Conservation (phyloP, 108 stramenopile species). For the Licmophora abbreviata region DNA sequence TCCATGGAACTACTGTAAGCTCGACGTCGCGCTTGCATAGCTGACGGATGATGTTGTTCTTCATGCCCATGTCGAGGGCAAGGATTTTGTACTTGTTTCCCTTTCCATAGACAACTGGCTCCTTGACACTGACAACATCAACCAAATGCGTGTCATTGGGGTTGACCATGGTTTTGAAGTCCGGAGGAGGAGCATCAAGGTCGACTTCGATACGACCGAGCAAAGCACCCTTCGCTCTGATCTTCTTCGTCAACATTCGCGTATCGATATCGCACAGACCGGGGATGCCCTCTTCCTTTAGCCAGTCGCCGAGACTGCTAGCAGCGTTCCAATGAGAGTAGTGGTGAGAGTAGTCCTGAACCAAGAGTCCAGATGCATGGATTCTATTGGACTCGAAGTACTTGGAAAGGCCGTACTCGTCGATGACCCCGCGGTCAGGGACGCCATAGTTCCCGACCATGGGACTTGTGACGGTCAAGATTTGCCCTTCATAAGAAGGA, state of each 20-base stretch:
- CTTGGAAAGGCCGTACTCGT: conserved; percentile 83
- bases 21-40: conserved; percentile 89
- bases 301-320: conserved; percentile 90
- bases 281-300: conserved; percentile 91
- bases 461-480: conserved; percentile 87
- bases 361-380: conserved; percentile 88
- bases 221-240: conserved; percentile 91
- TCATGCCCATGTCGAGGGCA: conserved; percentile 97
- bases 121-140: conserved; percentile 86
- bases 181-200: conserved; percentile 37
- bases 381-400: conserved; percentile 92
- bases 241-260: conserved; percentile 93
- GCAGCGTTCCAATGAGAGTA: conserved; percentile 97
- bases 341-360: conserved; percentile 88
- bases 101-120: conserved; percentile 75
- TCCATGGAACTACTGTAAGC: conserved; percentile 91
- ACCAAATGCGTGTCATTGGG: conserved; percentile 88
- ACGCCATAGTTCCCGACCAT: conserved; percentile 99
- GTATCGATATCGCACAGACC: conserved; percentile 94
- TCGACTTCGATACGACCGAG: conserved; percentile 88
- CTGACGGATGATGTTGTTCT: conserved; percentile 97
- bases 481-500: conserved; percentile 95
- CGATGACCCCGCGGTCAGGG: conserved; percentile 71
- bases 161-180: conserved; percentile 56
- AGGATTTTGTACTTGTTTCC: conserved; percentile 88